Percentiles rank a stretch among this genome's conserved stretches.
Conservation (phyloP, 306 rosid species). For the Vigna trinervia region DNA sequence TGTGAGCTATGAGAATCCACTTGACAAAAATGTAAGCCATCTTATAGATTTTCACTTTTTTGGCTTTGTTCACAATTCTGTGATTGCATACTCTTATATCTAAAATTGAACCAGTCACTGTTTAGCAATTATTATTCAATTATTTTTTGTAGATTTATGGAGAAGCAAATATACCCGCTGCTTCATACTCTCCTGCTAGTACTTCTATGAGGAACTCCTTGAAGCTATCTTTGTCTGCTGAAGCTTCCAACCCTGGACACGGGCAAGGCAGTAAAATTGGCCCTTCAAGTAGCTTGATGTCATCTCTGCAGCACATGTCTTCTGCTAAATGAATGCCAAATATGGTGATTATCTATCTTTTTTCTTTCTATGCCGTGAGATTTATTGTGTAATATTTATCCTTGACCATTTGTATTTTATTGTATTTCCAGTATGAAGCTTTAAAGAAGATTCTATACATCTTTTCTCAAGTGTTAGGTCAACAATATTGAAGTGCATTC, state of each 20-base stretch:
- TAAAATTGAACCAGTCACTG: slow-evolving; percentile 18
- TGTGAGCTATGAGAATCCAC: slow-evolving; percentile 63
- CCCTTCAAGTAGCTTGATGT: slow-evolving; percentile 92
- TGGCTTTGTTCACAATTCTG: background rate
- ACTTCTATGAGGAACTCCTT: slow-evolving; percentile 67
- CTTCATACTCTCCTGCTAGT: slow-evolving; percentile 65
- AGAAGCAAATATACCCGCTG: slow-evolving; percentile 66
- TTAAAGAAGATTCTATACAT: slow-evolving; percentile 40
- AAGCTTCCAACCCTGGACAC: slow-evolving; percentile 63
- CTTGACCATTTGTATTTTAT: slow-evolving; percentile 39
- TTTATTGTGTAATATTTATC: slow-evolving; percentile 31
- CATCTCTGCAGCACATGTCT: slow-evolving; percentile 78
- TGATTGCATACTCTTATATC: slow-evolving; percentile 23
- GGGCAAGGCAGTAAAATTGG: slow-evolving; percentile 72
- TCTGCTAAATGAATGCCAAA: slow-evolving; percentile 78
- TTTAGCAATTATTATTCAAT: slow-evolving; percentile 37
- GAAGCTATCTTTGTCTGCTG: slow-evolving; percentile 66
- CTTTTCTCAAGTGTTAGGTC: slow-evolving; percentile 45
- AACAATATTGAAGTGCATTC: slow-evolving; percentile 52
- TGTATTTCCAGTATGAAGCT: slow-evolving; percentile 58
- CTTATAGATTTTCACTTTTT: background rate
- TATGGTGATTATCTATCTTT: slow-evolving; percentile 52
- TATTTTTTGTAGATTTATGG: slow-evolving; percentile 57
- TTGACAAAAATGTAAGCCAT: slow-evolving; percentile 74
- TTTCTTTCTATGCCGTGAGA: slow-evolving; percentile 23